Evolutionary conservation across 257 asterid genomes (phyloP).

Genomic region (Euphrasia confusa): DNA sequence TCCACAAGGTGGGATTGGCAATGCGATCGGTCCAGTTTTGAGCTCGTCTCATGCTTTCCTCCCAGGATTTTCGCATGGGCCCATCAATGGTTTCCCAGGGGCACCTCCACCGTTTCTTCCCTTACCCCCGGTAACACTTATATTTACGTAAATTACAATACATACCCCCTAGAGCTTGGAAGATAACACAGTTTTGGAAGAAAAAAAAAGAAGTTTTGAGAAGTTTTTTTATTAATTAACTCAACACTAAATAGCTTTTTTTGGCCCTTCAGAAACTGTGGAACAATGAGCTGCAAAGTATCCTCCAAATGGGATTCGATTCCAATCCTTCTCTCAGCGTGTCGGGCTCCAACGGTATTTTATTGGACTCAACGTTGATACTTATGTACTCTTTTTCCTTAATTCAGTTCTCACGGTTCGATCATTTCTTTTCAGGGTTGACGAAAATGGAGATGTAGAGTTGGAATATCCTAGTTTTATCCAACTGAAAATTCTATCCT

Average conservation of each 20-base stretch:
- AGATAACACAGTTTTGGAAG: no score
- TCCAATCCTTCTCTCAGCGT: constrained; percentile 38
- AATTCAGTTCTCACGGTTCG: not conserved
- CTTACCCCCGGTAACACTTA: constrained; percentile 44
- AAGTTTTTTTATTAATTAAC: not conserved
- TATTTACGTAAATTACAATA: not conserved
- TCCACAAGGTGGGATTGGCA: constrained; percentile 43
- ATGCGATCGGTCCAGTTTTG: constrained; percentile 41
- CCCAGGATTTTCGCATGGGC: constrained; percentile 43
- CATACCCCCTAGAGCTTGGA: not conserved
- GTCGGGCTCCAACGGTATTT: constrained; percentile 51
- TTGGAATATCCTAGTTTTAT: constrained; percentile 12
- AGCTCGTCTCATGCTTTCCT: constrained; percentile 42
- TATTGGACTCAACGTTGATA: not conserved
- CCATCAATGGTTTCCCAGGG: constrained; percentile 32
- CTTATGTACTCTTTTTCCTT: not conserved
- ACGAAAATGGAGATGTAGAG: constrained; percentile 43
- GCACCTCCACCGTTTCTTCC: constrained; percentile 41
- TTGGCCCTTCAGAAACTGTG: constrained; percentile 41
- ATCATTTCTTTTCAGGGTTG: constrained; percentile 34
- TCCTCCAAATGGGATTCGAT: constrained; percentile 58
- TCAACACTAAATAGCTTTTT: not conserved
- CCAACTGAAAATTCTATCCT: constrained; percentile 23
- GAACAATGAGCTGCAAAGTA: constrained; percentile 51
- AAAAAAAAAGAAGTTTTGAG: not conserved